phyloP scores from a whole-genome alignment of 805 yeast species.

The Danielozyma ontarioensis region DNA sequence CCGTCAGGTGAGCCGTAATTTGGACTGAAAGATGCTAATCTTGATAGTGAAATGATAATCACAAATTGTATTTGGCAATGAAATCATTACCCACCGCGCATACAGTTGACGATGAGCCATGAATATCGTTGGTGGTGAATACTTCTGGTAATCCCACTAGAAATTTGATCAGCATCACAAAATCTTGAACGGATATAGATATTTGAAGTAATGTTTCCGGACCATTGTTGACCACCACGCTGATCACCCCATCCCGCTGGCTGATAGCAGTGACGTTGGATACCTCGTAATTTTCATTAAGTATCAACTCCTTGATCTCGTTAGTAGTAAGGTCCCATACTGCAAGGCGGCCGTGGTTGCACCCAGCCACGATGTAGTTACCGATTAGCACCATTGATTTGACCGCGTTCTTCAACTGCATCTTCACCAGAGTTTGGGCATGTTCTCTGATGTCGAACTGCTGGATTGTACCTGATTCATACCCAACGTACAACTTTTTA shows the following conservation, averaged over 20 bases:
- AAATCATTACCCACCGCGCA: neutral
- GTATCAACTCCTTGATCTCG: neutral
- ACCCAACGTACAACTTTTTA: conserved; percentile 39
- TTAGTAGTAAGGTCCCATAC: neutral
- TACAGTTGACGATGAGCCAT: no score
- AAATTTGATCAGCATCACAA: conserved; percentile 5
- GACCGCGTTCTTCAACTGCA: neutral
- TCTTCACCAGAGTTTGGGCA: conserved; percentile 6
- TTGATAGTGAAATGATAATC: no score
- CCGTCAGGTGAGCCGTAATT: no score
- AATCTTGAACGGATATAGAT: conserved; percentile 3
- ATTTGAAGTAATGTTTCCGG: conserved; percentile 17
- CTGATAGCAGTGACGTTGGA: neutral
- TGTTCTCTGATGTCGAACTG: conserved; percentile 16
- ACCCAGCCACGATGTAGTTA: neutral
- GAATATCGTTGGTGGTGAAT: conserved; percentile 12
- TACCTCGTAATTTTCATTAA: neutral
- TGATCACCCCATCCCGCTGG: no score
- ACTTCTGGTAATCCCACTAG: conserved; percentile 22
- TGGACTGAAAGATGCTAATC: no score
- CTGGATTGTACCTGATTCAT: conserved; percentile 30
- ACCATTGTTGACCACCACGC: conserved; percentile 17
- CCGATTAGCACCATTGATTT: neutral
- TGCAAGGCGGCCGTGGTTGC: neutral
- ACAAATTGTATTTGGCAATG: neutral